Evolutionary conservation across 2,329 filamentous ascomycete species (phyloP).

Genomic region (Corinectria fuckeliana): DNA sequence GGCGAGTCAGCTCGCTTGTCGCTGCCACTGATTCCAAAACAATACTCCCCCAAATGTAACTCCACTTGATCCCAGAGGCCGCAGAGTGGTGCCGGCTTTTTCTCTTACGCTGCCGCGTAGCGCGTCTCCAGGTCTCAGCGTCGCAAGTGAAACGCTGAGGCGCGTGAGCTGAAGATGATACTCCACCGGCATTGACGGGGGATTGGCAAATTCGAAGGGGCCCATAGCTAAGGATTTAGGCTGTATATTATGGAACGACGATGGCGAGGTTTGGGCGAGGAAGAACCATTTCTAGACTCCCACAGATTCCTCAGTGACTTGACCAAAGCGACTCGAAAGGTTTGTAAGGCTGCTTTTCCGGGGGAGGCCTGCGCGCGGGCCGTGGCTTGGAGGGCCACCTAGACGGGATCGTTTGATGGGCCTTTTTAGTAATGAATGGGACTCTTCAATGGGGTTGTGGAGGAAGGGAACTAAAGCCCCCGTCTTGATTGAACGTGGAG

Average conservation of each 20-base stretch:
- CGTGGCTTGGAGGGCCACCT: not conserved
- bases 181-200: not conserved
- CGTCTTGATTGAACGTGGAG: not conserved
- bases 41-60: not conserved
- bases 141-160: not conserved
- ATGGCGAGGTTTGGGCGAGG: not conserved
- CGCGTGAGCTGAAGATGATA: not conserved
- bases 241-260: not conserved
- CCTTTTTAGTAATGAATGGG: no score
- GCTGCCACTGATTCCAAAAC: not conserved
- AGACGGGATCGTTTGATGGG: no score
- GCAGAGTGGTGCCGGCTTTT: not conserved
- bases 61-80: not conserved
- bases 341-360: not conserved
- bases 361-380: not conserved
- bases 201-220: not conserved
- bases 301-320: not conserved
- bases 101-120: not conserved
- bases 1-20: not conserved
- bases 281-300: not conserved
- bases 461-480: not conserved
- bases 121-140: not conserved
- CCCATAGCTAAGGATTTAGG: not conserved
- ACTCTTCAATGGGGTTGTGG: not conserved
- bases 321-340: not conserved